A percentile compares a stretch with the other conserved stretches of the same genome.
Conservation (phyloP, 768 basidiomycete species). For the Rhodotorula babjevae region DNA sequence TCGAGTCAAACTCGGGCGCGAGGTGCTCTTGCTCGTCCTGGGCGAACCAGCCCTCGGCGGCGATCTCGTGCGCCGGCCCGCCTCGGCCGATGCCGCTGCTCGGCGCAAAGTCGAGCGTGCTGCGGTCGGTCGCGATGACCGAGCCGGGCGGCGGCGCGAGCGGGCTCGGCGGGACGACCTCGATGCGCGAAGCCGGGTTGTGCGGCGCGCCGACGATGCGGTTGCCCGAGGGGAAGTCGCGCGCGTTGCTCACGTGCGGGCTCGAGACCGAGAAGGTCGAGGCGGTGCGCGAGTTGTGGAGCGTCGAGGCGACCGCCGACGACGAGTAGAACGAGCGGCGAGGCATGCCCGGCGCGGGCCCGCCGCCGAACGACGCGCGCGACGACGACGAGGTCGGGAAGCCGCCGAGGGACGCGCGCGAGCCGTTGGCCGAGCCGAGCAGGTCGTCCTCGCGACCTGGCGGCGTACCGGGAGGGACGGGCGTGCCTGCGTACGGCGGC, state of each 20-base stretch:
- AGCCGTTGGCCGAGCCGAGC: slow-evolving; percentile 4
- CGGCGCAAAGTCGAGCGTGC: slow-evolving; percentile 38
- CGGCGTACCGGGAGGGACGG: slow-evolving; percentile 1
- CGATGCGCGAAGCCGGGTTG: slow-evolving; percentile 57
- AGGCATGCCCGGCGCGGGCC: not conserved
- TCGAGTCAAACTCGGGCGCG: slow-evolving; percentile 5
- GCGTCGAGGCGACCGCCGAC: slow-evolving; percentile 7
- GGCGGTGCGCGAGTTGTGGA: slow-evolving; percentile 11
- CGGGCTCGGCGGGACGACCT: slow-evolving; percentile 66
- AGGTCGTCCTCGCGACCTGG: not conserved
- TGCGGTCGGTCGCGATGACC: slow-evolving; percentile 36
- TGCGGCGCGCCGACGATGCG: slow-evolving; percentile 61
- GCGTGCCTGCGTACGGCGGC: slow-evolving; percentile 14
- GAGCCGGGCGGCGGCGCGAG: slow-evolving; percentile 53
- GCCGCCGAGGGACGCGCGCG: slow-evolving; percentile 1
- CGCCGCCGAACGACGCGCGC: slow-evolving; percentile 16
- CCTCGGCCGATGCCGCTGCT: slow-evolving; percentile 29
- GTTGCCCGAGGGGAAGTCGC: slow-evolving; percentile 18
- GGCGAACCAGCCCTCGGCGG: not conserved
- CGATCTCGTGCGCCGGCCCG: not conserved
- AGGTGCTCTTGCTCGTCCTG: not conserved
- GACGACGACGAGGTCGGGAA: slow-evolving; percentile 20
- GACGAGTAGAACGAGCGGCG: slow-evolving; percentile 24
- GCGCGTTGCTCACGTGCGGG: not conserved
- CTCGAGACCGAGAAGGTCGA: slow-evolving; percentile 9